Base-by-base conservation (phyloP, 2,329 filamentous ascomycete species). In the Ustilaginoidea virens region DNA sequence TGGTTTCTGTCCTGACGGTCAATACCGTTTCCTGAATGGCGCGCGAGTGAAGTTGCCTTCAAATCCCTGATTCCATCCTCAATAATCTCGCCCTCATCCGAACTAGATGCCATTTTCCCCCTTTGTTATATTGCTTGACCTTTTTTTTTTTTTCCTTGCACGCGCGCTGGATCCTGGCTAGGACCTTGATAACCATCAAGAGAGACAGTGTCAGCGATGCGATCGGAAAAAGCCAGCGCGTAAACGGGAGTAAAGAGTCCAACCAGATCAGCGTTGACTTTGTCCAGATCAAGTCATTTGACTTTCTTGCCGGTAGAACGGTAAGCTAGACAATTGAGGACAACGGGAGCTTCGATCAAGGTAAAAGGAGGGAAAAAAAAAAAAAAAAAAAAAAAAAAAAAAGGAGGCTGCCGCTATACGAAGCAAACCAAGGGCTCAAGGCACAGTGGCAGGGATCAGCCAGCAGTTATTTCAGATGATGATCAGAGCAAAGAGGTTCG, bases 11-110 rank as follows among this genome's bases (percentile, higher is more conserved):
- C 70, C 68, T 66, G 74, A 72, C 78, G 80, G 82, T 92, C 80
- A 92, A 92, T 76, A 71, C 69, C 74, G 71, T 63, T 75, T 77
- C 74, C 69, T 69, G 75, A 72, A 67, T 69, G 60, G 56, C 67
- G 68, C 66, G 68, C 64, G 67, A 75, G 72, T 75, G 78, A 77
- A 81, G 79, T 80, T 90, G 82, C 81, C 82, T 90, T 90, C 55
- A 58, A 59, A 46, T 61, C 51, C 49, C 52, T 52, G 65, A 64
- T 67, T 57, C 67, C 66, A 59, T 70, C 70, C 59, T 86, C 80
- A 53, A 78, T 60, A 56, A 87, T 83, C 64, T 92, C 83, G 60
- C 83, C 82, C 59, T 92, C 81, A 56, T 82, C 81, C 48, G 80
- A 81, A 59, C 76, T 82, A 44, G 59, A 60, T 42, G 52, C 39